Base-by-base conservation (phyloP, 192 early-diverging fungal genomes). In the Linnemannia exigua region DNA sequence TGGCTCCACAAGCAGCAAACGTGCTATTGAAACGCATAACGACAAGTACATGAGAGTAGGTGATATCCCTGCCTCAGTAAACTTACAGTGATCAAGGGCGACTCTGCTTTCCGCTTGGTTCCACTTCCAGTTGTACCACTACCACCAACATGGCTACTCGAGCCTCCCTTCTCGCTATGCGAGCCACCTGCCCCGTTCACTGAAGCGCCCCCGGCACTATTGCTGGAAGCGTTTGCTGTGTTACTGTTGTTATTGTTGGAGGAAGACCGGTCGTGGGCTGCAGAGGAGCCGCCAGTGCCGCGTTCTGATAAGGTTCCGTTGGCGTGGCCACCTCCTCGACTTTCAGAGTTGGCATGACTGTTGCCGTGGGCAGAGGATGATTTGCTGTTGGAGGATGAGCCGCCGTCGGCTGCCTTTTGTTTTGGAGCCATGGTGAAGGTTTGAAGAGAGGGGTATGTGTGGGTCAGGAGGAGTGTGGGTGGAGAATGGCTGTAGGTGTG, bases 41-140 rank as follows among this genome's bases (percentile, higher is more conserved):
- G 28, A 31, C 25, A 31, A 28, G 25, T 25, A 25, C 15, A 63
- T 15, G 58, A 25, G 1, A 63, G 28, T 12, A 44, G 28, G 2
- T 5, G 9, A 16, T 31, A 63, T 63, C 58, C 22, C n/a, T 25
- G 52, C 25, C n/a, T 5, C 5, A 31, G 48, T 17, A n/a, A 36
- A 12, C 81, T 74, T 86, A 86, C 84, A 52, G 84, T 61, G 41
- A 86, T 77, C 5, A 79, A 16, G 28, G 78, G 84, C 14, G 78
- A 46, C 48, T 86, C 84, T 51, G 84, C 84, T 73, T 80, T 86
- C 67, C 84, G 84, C 51, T 86, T 86, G 12, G 63, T 50, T 28
- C 74, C 69, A 25, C 58, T 63, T 14, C 58, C 58, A 12, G 58
- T 63, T 36, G 68, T 28, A 3, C 69, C 58, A 33, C 71, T 77